Base-by-base conservation (phyloP, 2,329 filamentous ascomycete genomes). In the Fusarium armeniacum region DNA sequence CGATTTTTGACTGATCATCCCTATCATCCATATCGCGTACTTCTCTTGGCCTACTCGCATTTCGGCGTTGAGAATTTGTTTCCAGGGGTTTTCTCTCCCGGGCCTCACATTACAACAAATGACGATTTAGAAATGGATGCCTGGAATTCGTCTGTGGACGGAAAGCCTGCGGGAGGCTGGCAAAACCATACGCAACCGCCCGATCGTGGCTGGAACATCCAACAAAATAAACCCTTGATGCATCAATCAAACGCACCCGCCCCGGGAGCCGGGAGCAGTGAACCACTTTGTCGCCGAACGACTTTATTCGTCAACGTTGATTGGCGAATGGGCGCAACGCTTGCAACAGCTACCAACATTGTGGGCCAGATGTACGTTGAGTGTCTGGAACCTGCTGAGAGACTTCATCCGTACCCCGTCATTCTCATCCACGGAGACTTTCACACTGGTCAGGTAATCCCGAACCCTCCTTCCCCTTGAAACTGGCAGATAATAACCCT, bases 291-390 rank as follows among this genome's bases (percentile, higher is more conserved):
- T 36, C 61, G 41, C 8, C 62, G 70, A 2, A 63, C 65, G 1
- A 75, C 72, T 2, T 78, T 78, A 43, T 77, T 65, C 41, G 70
- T 77, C 51, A 74, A 75, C 4, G 57, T 52, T 0, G 69, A 76
- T 40, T 75, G 75, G 71, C 58, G 64, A 0, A 35, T 69, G 49
- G 70, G 65, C 2, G 26, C 60, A 12, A 56, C 43, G 0, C 49
- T 70, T 7, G 56, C 61, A 1, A 64, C 66, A 3, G 65, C 60
- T 20, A 73, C 58, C 1, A 63, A 59, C 28, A 56, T 76, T 15
- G 67, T 71, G 12, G 77, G 76, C 1, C 74, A 76, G 44, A 79
- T 79, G 78, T 68, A 83, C 72, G 73, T 84, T 76, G 77, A 79
- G 58, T 54, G 62, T 3, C 59, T 78, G 2, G 71, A 77, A 28